phyloP scores from a whole-genome alignment of 306 rosid genomes.

The Lathyrus tuberosus region DNA sequence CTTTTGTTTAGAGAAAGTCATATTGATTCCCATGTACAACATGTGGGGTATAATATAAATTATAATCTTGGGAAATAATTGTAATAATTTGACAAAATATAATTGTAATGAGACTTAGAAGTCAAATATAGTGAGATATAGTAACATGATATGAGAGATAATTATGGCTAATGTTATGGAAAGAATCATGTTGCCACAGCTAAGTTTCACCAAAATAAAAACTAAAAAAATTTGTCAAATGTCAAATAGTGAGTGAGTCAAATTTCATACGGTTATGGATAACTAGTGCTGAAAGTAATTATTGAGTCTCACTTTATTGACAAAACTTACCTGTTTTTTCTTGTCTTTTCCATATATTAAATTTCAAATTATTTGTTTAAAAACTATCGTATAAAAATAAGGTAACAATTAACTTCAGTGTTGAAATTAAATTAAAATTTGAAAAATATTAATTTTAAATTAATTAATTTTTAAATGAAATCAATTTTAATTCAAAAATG shows the following conservation, averaged over 20 bases:
- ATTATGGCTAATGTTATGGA: slow-evolving; percentile 27
- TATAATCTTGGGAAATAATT: slow-evolving; percentile 9
- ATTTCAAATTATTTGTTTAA: too few species aligned
- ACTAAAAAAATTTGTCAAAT: background rate
- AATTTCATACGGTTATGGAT: background rate
- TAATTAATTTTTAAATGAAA: too few species aligned
- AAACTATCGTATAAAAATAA: too few species aligned
- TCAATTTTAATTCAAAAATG: too few species aligned
- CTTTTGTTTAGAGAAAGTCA: slow-evolving; percentile 20
- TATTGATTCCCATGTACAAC: background rate
- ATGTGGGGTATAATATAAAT: background rate
- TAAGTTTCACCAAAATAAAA: background rate
- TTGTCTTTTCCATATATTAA: background rate
- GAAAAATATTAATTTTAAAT: too few species aligned
- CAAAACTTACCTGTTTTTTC: background rate
- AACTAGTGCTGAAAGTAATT: background rate
- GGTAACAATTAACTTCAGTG: too few species aligned
- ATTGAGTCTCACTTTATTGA: background rate
- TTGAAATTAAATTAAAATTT: too few species aligned
- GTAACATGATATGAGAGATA: slow-evolving; percentile 3
- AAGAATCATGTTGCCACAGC: background rate
- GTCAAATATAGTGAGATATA: background rate
- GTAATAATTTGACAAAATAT: slow-evolving; percentile 10
- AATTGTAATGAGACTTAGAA: slow-evolving; percentile 5
- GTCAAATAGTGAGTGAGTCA: background rate